Percentiles rank a stretch among this genome's conserved stretches.
These are phyloP conservation scores for Gnomoniopsis smithogilvyi DNA, from an alignment of 2,329 filamentous ascomycete species.

Conservation along the genomic window DNA sequence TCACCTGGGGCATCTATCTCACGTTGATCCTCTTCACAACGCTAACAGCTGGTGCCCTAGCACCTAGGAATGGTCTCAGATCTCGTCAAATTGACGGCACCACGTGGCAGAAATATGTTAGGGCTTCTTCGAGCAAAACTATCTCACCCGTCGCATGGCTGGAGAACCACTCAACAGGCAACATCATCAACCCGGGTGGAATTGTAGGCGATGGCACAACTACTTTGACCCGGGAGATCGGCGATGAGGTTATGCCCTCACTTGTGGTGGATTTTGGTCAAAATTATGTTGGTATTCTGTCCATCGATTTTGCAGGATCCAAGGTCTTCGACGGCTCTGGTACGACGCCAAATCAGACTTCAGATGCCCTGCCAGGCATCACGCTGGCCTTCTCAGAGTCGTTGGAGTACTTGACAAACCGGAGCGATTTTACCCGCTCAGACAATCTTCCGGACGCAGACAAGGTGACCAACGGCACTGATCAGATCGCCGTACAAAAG, in stretches of 20 bases:
- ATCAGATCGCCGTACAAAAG: constrained; percentile 45
- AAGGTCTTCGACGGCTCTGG: constrained; percentile 19
- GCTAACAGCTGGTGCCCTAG: neutral
- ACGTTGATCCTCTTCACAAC: neutral
- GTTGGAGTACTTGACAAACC: constrained; percentile 38
- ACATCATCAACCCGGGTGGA: constrained; percentile 35
- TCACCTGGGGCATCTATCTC: neutral
- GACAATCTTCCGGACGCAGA: constrained; percentile 34
- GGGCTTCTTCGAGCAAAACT: constrained; percentile 8
- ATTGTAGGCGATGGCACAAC: constrained; percentile 29
- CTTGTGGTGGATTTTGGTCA: constrained; percentile 49
- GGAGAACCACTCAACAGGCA: constrained; percentile 30
- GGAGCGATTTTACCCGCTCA: constrained; percentile 47
- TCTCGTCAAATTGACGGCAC: neutral
- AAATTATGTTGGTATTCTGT: constrained; percentile 41
- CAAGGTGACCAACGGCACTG: constrained; percentile 41
- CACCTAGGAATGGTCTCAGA: neutral
- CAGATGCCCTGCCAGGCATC: constrained; percentile 34
- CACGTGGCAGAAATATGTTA: constrained; percentile 19
- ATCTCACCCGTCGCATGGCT: constrained; percentile 9
- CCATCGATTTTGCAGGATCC: constrained; percentile 38
- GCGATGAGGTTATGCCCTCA: constrained; percentile 27
- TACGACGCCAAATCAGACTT: constrained; percentile 10
- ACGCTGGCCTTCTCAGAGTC: constrained; percentile 48
- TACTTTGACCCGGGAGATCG: constrained; percentile 27